Evolutionary conservation across 2,329 filamentous ascomycete species (phyloP).

Genomic region (Alternaria sp.): DNA sequence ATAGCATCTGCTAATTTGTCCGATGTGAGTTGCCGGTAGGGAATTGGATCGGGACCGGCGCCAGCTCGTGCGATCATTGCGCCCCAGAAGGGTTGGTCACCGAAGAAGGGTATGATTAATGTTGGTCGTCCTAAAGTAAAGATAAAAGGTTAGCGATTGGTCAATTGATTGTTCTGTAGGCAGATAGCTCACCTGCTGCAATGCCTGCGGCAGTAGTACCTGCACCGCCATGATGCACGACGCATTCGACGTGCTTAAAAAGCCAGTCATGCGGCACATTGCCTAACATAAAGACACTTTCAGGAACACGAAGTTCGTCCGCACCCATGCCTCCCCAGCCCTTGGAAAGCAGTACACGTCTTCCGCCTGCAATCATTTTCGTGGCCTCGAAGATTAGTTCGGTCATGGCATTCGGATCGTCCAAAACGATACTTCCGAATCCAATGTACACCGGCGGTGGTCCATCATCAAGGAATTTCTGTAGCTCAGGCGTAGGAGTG

Average conservation of each 20-base stretch:
- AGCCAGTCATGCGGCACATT: slow-evolving; percentile 88
- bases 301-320: neutral
- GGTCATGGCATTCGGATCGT: slow-evolving; percentile 56
- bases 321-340: slow-evolving; percentile 36
- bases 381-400: slow-evolving; percentile 57
- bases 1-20: slow-evolving; percentile 57
- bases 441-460: slow-evolving; percentile 62
- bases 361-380: slow-evolving; percentile 8
- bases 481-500: slow-evolving; percentile 49
- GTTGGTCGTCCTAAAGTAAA: slow-evolving; percentile 74
- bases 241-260: slow-evolving; percentile 76
- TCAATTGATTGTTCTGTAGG: too few species aligned
- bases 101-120: slow-evolving; percentile 79
- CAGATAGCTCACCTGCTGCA: neutral
- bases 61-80: slow-evolving; percentile 58
- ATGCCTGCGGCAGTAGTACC: slow-evolving; percentile 79
- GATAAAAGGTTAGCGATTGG: slow-evolving; percentile 50
- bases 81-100: slow-evolving; percentile 63
- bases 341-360: slow-evolving; percentile 61
- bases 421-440: slow-evolving; percentile 64
- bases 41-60: slow-evolving; percentile 60
- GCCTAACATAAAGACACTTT: slow-evolving; percentile 59
- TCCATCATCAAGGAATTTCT: slow-evolving; percentile 56
- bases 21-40: slow-evolving; percentile 47
- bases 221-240: slow-evolving; percentile 84